These are phyloP conservation scores for Cercospora janseana DNA, from an alignment of 2,329 filamentous ascomycete genomes.

Conservation along the genomic window DNA sequence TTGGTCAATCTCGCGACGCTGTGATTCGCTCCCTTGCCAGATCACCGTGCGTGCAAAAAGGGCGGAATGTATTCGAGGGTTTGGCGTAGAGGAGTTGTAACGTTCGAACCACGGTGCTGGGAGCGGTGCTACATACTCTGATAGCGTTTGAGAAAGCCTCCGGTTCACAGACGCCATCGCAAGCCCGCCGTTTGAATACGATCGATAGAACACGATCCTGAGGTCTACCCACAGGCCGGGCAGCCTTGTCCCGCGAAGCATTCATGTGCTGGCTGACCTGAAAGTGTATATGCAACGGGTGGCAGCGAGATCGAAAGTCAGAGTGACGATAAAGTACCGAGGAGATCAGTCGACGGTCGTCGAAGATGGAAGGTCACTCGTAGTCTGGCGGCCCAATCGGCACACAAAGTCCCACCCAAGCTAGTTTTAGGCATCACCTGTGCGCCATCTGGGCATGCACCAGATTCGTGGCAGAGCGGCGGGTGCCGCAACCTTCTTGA, in stretches of 20 bases:
- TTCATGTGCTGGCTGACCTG: too few relatives aligned
- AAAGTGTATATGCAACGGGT: too few relatives aligned
- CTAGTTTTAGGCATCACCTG: constrained; percentile 3
- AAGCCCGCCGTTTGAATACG: too few relatives aligned
- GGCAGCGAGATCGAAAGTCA: constrained; percentile 11
- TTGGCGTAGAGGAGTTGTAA: not conserved
- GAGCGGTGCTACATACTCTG: constrained; percentile 16
- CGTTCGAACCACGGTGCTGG: constrained; percentile 5
- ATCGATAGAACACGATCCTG: not conserved
- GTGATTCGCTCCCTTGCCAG: too few relatives aligned
- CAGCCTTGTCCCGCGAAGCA: too few relatives aligned
- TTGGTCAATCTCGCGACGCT: too few relatives aligned
- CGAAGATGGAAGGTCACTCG: not conserved
- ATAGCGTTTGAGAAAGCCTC: constrained; percentile 14
- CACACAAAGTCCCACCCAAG: not conserved
- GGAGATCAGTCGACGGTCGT: not conserved
- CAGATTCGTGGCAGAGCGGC: constrained; percentile 11
- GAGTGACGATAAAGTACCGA: not conserved
- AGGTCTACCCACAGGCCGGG: too few relatives aligned
- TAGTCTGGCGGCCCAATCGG: constrained; percentile 4
- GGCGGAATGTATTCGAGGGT: too few relatives aligned
- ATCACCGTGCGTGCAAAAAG: too few relatives aligned
- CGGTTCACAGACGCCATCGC: constrained; percentile 2
- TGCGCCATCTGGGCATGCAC: constrained; percentile 9
- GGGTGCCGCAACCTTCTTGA: constrained; percentile 9